A percentile compares a stretch with the other conserved stretches of the same genome.
These are phyloP conservation scores for Rachicladosporium sp. DNA, from an alignment of 2,329 filamentous ascomycete genomes.

Conservation along the genomic window DNA sequence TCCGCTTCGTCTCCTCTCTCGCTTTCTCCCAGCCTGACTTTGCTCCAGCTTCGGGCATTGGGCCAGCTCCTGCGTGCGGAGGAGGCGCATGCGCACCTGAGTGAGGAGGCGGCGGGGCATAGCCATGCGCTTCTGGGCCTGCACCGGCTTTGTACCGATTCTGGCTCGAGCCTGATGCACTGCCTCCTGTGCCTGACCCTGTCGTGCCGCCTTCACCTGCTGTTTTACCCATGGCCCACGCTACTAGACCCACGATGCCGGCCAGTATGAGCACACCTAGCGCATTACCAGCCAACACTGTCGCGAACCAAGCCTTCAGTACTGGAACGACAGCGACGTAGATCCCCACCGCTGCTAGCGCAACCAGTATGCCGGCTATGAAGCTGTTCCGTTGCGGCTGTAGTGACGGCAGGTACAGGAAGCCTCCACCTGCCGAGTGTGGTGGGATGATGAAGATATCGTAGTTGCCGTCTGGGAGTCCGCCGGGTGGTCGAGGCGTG, in stretches of 20 bases:
- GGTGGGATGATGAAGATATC: constrained; percentile 96
- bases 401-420: constrained; percentile 86
- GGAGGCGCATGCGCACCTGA: constrained; percentile 9
- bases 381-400: constrained; percentile 83
- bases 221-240: constrained; percentile 63
- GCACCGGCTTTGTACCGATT: constrained; percentile 13
- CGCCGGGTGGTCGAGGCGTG: constrained; percentile 55
- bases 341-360: constrained; percentile 59
- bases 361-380: constrained; percentile 69
- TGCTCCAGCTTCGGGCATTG: constrained; percentile 13
- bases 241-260: constrained; percentile 59
- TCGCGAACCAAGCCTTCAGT: constrained; percentile 59
- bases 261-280: constrained; percentile 61
- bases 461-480: constrained; percentile 79
- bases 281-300: constrained; percentile 55
- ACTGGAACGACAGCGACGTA: constrained; percentile 63
- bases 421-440: constrained; percentile 77
- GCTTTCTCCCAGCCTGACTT: constrained; percentile 50
- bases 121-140: constrained; percentile 12
- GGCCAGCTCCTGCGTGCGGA: constrained; percentile 11
- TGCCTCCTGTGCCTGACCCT: constrained; percentile 10
- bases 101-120: constrained; percentile 12
- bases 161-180: constrained; percentile 16
- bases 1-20: constrained; percentile 51
- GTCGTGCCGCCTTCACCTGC: constrained; percentile 40